phyloP scores from a whole-genome alignment of 2,329 filamentous ascomycete genomes.

The Rutstroemia sp. region DNA sequence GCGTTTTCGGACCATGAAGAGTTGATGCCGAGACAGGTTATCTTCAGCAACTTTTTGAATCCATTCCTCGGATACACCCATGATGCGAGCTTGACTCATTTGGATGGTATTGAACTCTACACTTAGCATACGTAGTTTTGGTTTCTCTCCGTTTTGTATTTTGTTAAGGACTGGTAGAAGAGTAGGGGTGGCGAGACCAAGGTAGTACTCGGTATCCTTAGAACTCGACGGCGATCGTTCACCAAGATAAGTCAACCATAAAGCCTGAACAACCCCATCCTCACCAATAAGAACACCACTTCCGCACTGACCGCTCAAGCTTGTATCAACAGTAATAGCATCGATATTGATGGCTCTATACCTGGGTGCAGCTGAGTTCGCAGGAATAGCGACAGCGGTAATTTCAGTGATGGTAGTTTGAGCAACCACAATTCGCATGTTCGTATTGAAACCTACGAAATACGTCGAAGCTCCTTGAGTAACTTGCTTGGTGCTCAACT shows the following conservation, averaged over 20 bases:
- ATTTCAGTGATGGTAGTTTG: constrained; percentile 96
- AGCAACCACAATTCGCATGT: constrained; percentile 85
- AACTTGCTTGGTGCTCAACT: constrained; percentile 71
- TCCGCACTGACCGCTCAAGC: constrained; percentile 81
- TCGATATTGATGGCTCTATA: constrained; percentile 95
- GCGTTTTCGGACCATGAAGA: constrained; percentile 97
- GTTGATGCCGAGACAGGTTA: constrained; percentile 87
- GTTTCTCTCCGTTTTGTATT: constrained; percentile 72
- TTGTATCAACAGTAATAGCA: constrained; percentile 94
- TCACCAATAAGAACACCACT: constrained; percentile 87
- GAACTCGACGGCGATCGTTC: constrained; percentile 72
- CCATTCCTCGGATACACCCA: constrained; percentile 96
- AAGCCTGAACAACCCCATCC: constrained; percentile 85
- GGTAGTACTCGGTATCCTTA: constrained; percentile 93
- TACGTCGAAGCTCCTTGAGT: constrained; percentile 91
- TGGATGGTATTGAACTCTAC: constrained; percentile 93
- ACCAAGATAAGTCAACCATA: constrained; percentile 96
- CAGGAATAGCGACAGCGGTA: constrained; percentile 91
- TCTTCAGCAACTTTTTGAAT: constrained; percentile 82
- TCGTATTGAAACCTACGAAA: constrained; percentile 98
- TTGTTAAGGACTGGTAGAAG: constrained; percentile 82
- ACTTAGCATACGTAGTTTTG: constrained; percentile 81
- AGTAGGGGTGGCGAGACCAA: constrained; percentile 83
- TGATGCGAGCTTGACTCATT: constrained; percentile 93
- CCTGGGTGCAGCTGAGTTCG: constrained; percentile 82